These are phyloP conservation scores for Podila epigama DNA, from an alignment of 192 early-diverging fungal species.

Conservation along the genomic window DNA sequence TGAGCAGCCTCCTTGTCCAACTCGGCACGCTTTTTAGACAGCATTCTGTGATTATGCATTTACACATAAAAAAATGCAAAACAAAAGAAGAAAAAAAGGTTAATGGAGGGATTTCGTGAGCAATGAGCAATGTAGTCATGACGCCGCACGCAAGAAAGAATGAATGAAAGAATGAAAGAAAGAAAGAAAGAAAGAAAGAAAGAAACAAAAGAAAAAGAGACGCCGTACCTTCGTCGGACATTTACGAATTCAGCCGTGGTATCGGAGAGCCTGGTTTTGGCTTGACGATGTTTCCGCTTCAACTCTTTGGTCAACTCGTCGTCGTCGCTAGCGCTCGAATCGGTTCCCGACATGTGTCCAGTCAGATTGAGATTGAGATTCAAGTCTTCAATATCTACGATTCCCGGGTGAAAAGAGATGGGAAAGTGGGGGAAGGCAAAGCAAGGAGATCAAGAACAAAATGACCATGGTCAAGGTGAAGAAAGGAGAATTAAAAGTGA, in stretches of 20 bases:
- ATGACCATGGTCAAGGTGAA: background rate
- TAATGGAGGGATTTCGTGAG: too few species aligned
- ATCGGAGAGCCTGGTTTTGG: constrained; percentile 9
- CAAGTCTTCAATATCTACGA: constrained; percentile 35
- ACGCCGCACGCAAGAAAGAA: background rate
- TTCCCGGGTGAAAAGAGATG: background rate
- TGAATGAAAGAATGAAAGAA: background rate
- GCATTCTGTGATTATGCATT: constrained; percentile 8
- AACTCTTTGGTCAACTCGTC: constrained; percentile 29
- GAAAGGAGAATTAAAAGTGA: too few species aligned
- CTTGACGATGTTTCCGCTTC: constrained; percentile 25
- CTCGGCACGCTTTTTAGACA: constrained; percentile 4
- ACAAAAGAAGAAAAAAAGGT: background rate
- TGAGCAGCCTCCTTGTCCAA: constrained; percentile 31
- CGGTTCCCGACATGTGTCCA: constrained; percentile 13
- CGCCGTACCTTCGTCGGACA: constrained; percentile 10
- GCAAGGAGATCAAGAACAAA: background rate
- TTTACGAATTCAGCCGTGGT: constrained; percentile 19
- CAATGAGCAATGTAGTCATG: constrained; percentile 2
- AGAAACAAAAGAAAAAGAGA: background rate
- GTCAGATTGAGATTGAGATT: constrained; percentile 39
- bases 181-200: background rate
- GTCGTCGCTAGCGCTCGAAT: constrained; percentile 36
- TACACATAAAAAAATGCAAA: background rate
- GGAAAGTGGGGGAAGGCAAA: too few species aligned